A percentile compares a stretch with the other conserved stretches of the same genome.
Conservation (phyloP, 129 eudicot species). For the Tagetes erecta region DNA sequence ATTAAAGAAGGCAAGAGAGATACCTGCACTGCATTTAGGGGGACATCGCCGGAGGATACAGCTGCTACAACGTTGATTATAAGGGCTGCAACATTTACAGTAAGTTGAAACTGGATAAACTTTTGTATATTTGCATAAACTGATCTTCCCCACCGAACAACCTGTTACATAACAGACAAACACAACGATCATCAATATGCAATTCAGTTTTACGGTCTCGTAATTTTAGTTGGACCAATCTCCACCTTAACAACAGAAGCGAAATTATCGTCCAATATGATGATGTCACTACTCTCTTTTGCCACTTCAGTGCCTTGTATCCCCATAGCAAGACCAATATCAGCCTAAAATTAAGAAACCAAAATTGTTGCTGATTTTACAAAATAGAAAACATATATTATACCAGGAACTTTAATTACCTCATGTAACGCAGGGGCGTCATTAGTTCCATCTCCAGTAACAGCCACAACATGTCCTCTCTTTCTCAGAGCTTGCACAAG, state of each 20-base stretch:
- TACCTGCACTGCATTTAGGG: constrained; percentile 48
- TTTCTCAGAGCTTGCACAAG: constrained; percentile 52
- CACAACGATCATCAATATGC: background rate
- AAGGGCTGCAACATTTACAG: constrained; percentile 58
- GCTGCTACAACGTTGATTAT: constrained; percentile 54
- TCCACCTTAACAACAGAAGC: constrained; percentile 37
- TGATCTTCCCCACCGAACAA: constrained; percentile 52
- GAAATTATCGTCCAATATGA: constrained; percentile 51
- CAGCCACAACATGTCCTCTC: constrained; percentile 58
- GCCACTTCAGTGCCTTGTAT: constrained; percentile 60
- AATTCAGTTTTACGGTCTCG: background rate
- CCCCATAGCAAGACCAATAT: constrained; percentile 68
- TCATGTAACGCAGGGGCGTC: constrained; percentile 66
- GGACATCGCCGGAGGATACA: constrained; percentile 48
- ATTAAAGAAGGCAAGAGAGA: background rate
- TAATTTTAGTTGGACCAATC: background rate
- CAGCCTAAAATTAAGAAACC: constrained; percentile 20
- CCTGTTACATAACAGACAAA: constrained; percentile 1
- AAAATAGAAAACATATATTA: no score
- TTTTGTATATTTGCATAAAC: constrained; percentile 59
- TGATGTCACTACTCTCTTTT: constrained; percentile 55
- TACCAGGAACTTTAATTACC: background rate
- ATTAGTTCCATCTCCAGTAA: constrained; percentile 53
- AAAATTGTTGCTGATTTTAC: no score
- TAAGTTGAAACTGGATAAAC: constrained; percentile 62